Conservation (phyloP, 2,329 filamentous ascomycete genomes). For the Plenodomus lindquistii region DNA sequence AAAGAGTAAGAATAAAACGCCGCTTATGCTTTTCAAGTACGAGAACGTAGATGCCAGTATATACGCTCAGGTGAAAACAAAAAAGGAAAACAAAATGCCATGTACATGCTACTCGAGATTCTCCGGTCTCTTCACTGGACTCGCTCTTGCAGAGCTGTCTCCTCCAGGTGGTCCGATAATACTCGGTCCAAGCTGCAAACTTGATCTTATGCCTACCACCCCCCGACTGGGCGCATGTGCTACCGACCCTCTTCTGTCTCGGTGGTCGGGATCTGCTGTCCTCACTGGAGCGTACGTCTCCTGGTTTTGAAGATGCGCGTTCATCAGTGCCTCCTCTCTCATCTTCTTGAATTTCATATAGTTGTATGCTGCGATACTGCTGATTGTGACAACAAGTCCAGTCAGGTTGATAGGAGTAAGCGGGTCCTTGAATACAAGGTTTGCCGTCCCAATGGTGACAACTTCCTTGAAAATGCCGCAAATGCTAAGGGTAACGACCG, state of each 20-base stretch:
- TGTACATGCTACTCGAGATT: constrained; percentile 44
- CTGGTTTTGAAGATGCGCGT: constrained; percentile 48
- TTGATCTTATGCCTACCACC: constrained; percentile 36
- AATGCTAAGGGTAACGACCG: constrained; percentile 92
- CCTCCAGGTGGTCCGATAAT: constrained; percentile 12
- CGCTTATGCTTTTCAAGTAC: constrained; percentile 21
- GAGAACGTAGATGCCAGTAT: constrained; percentile 2
- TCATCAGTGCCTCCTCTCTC: constrained; percentile 70
- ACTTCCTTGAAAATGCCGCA: constrained; percentile 99
- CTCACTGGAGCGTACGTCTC: constrained; percentile 45
- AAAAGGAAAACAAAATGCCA: neutral
- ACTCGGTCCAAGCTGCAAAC: constrained; percentile 42
- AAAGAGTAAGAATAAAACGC: constrained; percentile 10
- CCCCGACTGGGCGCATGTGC: constrained; percentile 25
- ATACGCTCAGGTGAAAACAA: constrained; percentile 3
- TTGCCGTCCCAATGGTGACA: constrained; percentile 88
- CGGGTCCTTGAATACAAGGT: constrained; percentile 83
- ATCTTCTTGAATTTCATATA: constrained; percentile 92
- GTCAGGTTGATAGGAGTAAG: constrained; percentile 86
- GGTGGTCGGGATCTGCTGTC: constrained; percentile 34
- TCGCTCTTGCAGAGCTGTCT: constrained; percentile 38
- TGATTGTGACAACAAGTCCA: constrained; percentile 85
- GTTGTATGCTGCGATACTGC: constrained; percentile 87
- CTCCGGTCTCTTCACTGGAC: constrained; percentile 52
- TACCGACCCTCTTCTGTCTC: constrained; percentile 19